phyloP scores from a whole-genome alignment of 1,139 yeast species.

The Debaryomyces singareniensis region DNA sequence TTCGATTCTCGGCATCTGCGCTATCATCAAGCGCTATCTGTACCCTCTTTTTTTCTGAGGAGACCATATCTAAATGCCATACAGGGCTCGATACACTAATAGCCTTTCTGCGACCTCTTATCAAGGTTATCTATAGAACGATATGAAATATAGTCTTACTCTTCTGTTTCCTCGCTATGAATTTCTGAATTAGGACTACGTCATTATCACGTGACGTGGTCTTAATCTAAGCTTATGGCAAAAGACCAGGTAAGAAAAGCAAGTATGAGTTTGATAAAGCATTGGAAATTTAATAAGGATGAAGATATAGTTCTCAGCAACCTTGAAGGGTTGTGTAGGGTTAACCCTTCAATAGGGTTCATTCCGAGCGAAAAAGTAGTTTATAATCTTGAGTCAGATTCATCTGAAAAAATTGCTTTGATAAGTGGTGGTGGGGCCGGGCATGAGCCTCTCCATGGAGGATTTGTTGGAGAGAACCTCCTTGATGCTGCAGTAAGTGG shows the following conservation, averaged over 20 bases:
- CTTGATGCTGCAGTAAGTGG: constrained; percentile 89
- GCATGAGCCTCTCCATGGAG: constrained; percentile 91
- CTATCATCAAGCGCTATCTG: no score
- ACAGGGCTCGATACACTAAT: no score
- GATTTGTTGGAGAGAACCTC: constrained; percentile 78
- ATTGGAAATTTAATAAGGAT: constrained; percentile 41
- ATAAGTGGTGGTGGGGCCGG: constrained; percentile 95
- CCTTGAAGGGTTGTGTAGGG: constrained; percentile 59
- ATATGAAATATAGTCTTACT: no score
- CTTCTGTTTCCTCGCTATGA: no score
- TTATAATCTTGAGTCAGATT: constrained; percentile 34
- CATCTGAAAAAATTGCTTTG: constrained; percentile 53
- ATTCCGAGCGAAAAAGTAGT: constrained; percentile 67
- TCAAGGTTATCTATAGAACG: no score
- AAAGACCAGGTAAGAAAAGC: no score
- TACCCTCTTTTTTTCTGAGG: no score
- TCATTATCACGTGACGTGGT: no score
- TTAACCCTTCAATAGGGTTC: constrained; percentile 59
- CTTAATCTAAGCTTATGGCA: no score
- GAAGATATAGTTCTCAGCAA: constrained; percentile 61
- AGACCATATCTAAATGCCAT: no score
- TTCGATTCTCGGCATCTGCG: not conserved
- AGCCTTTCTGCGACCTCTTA: no score
- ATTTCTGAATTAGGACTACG: no score
- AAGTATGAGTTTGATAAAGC: constrained; percentile 31